Base-by-base conservation (phyloP, 257 asterid genomes). In the Haberlea rhodopensis region DNA sequence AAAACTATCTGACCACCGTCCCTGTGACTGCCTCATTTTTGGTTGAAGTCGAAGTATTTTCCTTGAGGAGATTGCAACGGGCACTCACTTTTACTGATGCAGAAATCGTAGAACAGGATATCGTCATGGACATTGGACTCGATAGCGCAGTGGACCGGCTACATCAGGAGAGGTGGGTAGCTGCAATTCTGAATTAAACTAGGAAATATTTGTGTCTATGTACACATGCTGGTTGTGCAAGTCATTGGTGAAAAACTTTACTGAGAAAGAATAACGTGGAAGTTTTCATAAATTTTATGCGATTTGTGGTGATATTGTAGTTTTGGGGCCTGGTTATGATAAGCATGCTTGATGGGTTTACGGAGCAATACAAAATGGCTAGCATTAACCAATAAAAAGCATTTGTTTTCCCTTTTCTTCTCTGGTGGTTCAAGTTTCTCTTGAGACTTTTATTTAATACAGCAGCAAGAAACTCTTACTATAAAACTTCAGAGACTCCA, bases 51-150 rank as follows among this genome's bases (percentile, higher is more conserved):
- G 99, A 94, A 85, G 96, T 81, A 62, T 90, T 90, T 68, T 87
- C 88, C 73, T 82, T 88, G 0, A 82, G 81, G 79, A 94, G 79
- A 82, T 70, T 94, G 83, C 97, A 90, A 57, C 78, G 87, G 55
- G 97, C 96, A 23, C 95, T 94, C 76, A 86, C 96, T 25, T 82
- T 90, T 67, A 94, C 97, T 11, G 80, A 84, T 71, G 97, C 99
- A 21, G 97, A 94, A 73, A 74, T 90, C 15, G 87, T 88, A 63
- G 84, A 84, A 57, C 80, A 84, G 29, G 87, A 83, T 37, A 46
- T 77, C 20, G 66, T 79, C 28, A 57, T 73, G 5, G 87, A 84
- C 49, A 25, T 71, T 25, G 80, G 51, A 20, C 45, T 66, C 24
- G 75, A 65, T 15, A 62, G 58, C 43, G 76, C 73, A 67, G 62